A percentile compares a stretch with the other conserved stretches of the same genome.
phyloP scores from a whole-genome alignment of 345 rosid species.

The Schrenkiella parvula region DNA sequence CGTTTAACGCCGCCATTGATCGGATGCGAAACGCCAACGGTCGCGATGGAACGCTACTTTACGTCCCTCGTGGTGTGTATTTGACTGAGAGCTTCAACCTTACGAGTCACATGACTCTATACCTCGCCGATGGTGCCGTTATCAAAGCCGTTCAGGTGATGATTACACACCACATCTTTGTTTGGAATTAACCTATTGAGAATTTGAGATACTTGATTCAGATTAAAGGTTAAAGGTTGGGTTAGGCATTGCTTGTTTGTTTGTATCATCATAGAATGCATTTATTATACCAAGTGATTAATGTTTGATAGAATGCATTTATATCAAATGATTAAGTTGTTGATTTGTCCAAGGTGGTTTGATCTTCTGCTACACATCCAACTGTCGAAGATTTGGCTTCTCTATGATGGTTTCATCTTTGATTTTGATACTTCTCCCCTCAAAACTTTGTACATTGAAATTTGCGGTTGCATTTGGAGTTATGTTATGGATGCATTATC shows the following conservation, averaged over 20 bases:
- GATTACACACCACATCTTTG: not conserved
- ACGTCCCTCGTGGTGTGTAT: slow-evolving; percentile 79
- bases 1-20: slow-evolving; percentile 66
- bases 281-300: not conserved
- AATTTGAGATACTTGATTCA: not conserved
- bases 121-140: slow-evolving; percentile 78
- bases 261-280: not conserved
- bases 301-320: slow-evolving; percentile 38
- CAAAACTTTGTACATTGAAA: not conserved
- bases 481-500: not conserved
- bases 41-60: slow-evolving; percentile 69
- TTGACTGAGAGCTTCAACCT: slow-evolving; percentile 72
- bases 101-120: slow-evolving; percentile 88
- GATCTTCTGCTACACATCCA: too few relatives aligned
- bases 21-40: slow-evolving; percentile 52
- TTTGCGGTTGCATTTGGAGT: not conserved
- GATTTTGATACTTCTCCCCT: too few relatives aligned
- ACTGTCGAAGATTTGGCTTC: too few relatives aligned
- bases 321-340: too few relatives aligned
- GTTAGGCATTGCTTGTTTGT: not conserved
- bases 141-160: slow-evolving; percentile 80
- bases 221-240: not conserved
- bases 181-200: not conserved
- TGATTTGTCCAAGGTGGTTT: too few relatives aligned
- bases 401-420: not conserved